Evolutionary conservation across 192 early-diverging fungal species (phyloP).

Genomic region (Coemansia sp.): DNA sequence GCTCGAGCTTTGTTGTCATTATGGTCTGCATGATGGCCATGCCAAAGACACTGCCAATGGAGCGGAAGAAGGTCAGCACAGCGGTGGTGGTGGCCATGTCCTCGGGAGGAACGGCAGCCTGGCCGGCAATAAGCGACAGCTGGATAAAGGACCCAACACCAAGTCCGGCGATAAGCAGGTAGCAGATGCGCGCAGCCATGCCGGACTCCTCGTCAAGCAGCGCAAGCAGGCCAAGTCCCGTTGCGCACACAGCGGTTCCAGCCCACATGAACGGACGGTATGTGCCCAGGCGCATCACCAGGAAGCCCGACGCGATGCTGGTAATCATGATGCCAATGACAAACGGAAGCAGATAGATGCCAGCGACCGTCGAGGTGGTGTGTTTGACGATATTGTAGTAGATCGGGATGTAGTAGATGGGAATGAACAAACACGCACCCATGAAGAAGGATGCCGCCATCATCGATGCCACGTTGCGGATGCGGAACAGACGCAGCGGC

Average conservation of each 20-base stretch:
- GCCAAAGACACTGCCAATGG: slow-evolving; percentile 64
- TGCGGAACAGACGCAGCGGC: slow-evolving; percentile 61
- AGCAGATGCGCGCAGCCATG: slow-evolving; percentile 61
- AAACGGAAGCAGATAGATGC: slow-evolving; percentile 63
- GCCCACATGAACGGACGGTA: slow-evolving; percentile 73
- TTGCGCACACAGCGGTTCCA: slow-evolving; percentile 65
- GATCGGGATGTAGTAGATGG: slow-evolving; percentile 67
- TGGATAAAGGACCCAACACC: slow-evolving; percentile 80
- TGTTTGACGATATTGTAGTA: slow-evolving; percentile 65
- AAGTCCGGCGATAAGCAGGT: slow-evolving; percentile 68
- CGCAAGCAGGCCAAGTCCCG: slow-evolving; percentile 66
- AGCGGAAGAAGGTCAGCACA: slow-evolving; percentile 67
- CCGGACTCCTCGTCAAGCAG: slow-evolving; percentile 56
- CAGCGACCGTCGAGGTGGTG: slow-evolving; percentile 60
- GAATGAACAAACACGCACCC: slow-evolving; percentile 64
- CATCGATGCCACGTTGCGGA: slow-evolving; percentile 59
- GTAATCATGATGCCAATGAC: slow-evolving; percentile 59
- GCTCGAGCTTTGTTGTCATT: slow-evolving; percentile 51
- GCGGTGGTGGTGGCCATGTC: slow-evolving; percentile 73
- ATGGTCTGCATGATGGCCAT: slow-evolving; percentile 62
- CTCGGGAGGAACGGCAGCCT: slow-evolving; percentile 61
- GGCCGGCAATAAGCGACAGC: slow-evolving; percentile 68
- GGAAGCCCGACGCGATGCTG: slow-evolving; percentile 68
- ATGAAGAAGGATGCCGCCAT: slow-evolving; percentile 59
- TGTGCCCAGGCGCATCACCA: slow-evolving; percentile 60